phyloP scores from a whole-genome alignment of 2,329 filamentous ascomycete species.

The Chrysosporium keratinophilum region DNA sequence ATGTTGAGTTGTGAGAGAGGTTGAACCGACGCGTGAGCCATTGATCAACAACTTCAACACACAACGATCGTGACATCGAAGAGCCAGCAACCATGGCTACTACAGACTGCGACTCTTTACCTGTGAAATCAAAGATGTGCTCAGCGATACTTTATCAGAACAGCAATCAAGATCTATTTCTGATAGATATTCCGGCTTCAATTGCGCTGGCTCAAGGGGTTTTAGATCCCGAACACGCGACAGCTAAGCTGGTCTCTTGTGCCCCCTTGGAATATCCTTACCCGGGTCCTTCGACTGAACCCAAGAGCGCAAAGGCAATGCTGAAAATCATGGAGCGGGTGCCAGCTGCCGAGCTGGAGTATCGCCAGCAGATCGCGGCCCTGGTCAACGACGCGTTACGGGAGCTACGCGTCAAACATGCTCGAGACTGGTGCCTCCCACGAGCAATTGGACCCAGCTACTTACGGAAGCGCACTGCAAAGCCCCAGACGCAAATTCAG shows the following conservation, averaged over 20 bases:
- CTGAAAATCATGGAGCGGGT: constrained; percentile 31
- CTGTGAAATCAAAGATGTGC: background rate
- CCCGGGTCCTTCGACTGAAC: constrained; percentile 36
- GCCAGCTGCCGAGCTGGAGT: constrained; percentile 25
- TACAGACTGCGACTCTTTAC: background rate
- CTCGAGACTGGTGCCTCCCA: constrained; percentile 28
- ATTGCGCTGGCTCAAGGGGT: constrained; percentile 44
- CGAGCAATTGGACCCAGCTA: constrained; percentile 10
- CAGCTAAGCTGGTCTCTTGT: constrained; percentile 33
- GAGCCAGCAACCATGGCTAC: background rate
- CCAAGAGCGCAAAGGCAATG: constrained; percentile 40
- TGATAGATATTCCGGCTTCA: constrained; percentile 51
- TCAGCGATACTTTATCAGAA: constrained; percentile 45
- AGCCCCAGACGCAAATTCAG: constrained; percentile 2
- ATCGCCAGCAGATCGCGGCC: constrained; percentile 20
- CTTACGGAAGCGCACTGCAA: background rate
- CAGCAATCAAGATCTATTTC: constrained; percentile 32
- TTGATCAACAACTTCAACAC: background rate
- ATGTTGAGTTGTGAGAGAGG: too few species aligned
- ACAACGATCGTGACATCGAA: background rate
- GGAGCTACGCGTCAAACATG: constrained; percentile 22
- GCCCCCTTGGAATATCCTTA: constrained; percentile 40
- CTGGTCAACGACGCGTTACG: constrained; percentile 33
- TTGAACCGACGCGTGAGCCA: too few species aligned
- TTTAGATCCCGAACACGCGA: constrained; percentile 15